Evolutionary conservation across 1,284 basidiomycete genomes (phyloP).

Genomic region (Marasmius sp.): DNA sequence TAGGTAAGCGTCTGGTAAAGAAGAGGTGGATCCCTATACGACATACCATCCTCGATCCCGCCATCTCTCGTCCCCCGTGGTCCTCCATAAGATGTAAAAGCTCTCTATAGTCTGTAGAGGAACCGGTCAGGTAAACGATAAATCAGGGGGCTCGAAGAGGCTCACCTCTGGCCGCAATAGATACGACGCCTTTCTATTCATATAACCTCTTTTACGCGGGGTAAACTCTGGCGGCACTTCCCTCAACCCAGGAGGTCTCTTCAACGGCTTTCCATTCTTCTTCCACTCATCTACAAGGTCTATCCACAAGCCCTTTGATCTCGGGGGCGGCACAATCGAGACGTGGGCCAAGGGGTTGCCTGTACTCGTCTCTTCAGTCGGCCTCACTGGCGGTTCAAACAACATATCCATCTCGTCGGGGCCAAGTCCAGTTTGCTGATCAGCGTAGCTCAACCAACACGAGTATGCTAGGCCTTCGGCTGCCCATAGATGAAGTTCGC

Average conservation of each 20-base stretch:
- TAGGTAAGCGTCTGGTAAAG: not conserved
- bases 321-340: slow-evolving; percentile 15
- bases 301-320: slow-evolving; percentile 43
- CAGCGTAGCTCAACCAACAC: slow-evolving; percentile 66
- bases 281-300: slow-evolving; percentile 47
- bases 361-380: not conserved
- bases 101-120: slow-evolving; percentile 60
- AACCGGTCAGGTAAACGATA: slow-evolving; percentile 4
- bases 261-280: not conserved
- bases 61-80: slow-evolving; percentile 69
- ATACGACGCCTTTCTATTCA: slow-evolving; percentile 42
- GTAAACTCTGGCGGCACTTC: slow-evolving; percentile 25
- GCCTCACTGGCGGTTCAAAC: not conserved
- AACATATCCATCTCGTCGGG: slow-evolving; percentile 56
- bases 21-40: not conserved
- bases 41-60: slow-evolving; percentile 76
- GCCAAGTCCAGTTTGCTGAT: slow-evolving; percentile 58
- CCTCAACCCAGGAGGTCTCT: slow-evolving; percentile 46
- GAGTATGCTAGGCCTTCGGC: slow-evolving; percentile 70
- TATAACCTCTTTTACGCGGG: slow-evolving; percentile 47
- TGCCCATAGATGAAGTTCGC: slow-evolving; percentile 56
- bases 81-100: slow-evolving; percentile 69
- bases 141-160: not conserved
- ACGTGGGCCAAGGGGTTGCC: not conserved
- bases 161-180: slow-evolving; percentile 66